Evolutionary conservation across 1,139 yeast genomes (phyloP), one percentile per base, ranked within the genome.

Genomic region (Candida glucosophila): DNA sequence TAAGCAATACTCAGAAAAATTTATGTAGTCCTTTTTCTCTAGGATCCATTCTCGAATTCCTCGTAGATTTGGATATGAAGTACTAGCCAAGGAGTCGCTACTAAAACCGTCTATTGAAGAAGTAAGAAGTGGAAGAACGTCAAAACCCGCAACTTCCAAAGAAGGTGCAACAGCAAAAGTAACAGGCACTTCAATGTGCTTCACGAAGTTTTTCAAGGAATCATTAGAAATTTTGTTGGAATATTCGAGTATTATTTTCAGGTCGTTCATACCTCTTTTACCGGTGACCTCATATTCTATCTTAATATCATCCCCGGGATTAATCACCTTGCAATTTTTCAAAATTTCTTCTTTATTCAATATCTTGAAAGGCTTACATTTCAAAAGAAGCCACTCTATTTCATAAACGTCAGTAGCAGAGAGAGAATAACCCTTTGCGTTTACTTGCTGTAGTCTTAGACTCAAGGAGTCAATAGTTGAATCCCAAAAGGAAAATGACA

Each of bases 81-180:
- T n/a, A n/a, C n/a, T n/a, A 15, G 35, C 33, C 3, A 41, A 35
- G 14, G 41, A 37, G 3, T 39, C 37, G 5, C 48, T 43, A 5
- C 34, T 17, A n/a, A n/a, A n/a, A n/a, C n/a, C n/a, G n/a, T n/a
- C n/a, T n/a, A n/a, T n/a, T n/a, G n/a, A n/a, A 21, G 8, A 6
- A 7, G 11, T 21, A 12, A 42, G 41, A 3, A 46, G 52, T 21
- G 40, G 38, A 12, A 51, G 35, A 6, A 83, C 53, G 41, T 82
- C 92, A 47, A 80, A 79, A 4, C 83, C 79, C 2, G 79, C 76
- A 5, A 85, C 50, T 35, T 81, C 93, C 23, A 82, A 63, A 21
- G 86, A 73, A 2, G 86, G 72, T 35, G 73, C 65, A 2, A 83
- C 82, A 0, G 90, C 71, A 3, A 81, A 64, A 29, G 66, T 67